Percentiles rank a stretch among this genome's conserved stretches.
These are phyloP conservation scores for Urochloa ruziziensis DNA, from an alignment of 176 grass and related monocot genomes.

Conservation along the genomic window DNA sequence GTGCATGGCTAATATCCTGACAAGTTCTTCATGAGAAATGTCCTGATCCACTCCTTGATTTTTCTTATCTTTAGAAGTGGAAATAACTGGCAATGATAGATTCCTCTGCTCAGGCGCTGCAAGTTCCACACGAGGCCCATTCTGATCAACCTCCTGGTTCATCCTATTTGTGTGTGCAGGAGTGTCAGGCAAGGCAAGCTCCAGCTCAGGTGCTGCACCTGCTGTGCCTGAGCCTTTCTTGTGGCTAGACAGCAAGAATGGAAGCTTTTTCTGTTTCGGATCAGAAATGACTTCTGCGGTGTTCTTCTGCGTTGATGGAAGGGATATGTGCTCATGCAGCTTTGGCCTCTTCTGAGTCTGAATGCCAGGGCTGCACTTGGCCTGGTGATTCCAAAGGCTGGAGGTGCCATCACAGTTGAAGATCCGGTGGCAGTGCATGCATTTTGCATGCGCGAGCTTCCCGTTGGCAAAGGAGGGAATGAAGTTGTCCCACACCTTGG, in stretches of 20 bases:
- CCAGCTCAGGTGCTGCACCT: background rate
- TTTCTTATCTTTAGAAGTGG: background rate
- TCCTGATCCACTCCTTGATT: conserved; percentile 9
- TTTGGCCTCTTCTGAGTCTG: background rate
- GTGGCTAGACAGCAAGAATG: background rate
- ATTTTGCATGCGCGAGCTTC: background rate
- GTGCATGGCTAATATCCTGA: conserved; percentile 6
- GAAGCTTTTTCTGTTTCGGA: conserved; percentile 26
- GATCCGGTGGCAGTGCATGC: conserved; percentile 18
- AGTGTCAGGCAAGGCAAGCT: background rate
- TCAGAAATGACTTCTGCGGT: background rate
- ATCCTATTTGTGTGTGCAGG: background rate
- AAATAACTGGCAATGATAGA: background rate
- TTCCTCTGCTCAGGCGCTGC: background rate
- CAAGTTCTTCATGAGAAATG: background rate
- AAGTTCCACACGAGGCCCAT: background rate
- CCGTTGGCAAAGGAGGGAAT: background rate
- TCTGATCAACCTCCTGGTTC: background rate
- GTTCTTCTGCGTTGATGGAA: conserved; percentile 2
- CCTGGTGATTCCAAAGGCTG: conserved; percentile 14
- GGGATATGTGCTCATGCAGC: background rate
- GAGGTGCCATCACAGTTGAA: background rate
- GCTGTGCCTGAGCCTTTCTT: background rate
- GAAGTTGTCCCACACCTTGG: conserved; percentile 27
- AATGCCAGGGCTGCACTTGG: conserved; percentile 1